Evolutionary conservation across 1,284 basidiomycete genomes (phyloP).

Genomic region (Butyriboletus appendiculatus): DNA sequence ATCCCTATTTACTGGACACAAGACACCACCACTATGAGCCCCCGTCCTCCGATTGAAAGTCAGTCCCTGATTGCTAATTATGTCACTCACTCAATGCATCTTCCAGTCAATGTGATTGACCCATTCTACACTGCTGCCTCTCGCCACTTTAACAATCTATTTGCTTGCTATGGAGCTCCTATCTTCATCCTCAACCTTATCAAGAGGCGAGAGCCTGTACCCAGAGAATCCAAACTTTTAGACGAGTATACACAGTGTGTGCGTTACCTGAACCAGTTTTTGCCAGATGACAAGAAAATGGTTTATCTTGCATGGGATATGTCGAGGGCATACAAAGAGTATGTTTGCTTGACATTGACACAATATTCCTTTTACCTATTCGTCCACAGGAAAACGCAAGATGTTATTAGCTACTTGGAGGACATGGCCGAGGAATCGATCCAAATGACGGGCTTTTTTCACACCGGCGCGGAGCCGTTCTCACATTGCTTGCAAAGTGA

Average conservation of each 20-base stretch:
- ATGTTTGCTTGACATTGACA: slow-evolving; percentile 21
- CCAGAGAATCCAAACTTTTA: slow-evolving; percentile 92
- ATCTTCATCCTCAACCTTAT: slow-evolving; percentile 97
- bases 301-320: slow-evolving; percentile 97
- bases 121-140: slow-evolving; percentile 95
- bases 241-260: slow-evolving; percentile 94
- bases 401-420: slow-evolving; percentile 95
- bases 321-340: slow-evolving; percentile 90
- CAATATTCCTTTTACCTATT: neutral
- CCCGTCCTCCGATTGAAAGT: slow-evolving; percentile 96
- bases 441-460: slow-evolving; percentile 92
- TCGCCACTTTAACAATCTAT: slow-evolving; percentile 91
- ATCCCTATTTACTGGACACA: slow-evolving; percentile 98
- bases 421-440: slow-evolving; percentile 95
- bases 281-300: slow-evolving; percentile 87
- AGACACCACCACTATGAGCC: slow-evolving; percentile 87
- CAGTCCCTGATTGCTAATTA: slow-evolving; percentile 30
- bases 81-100: slow-evolving; percentile 2
- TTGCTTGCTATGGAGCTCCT: slow-evolving; percentile 88
- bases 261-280: slow-evolving; percentile 92
- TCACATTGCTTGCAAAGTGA: slow-evolving; percentile 58
- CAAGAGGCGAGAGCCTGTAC: slow-evolving; percentile 79
- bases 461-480: slow-evolving; percentile 79
- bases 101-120: slow-evolving; percentile 87
- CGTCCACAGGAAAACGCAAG: slow-evolving; percentile 78